These are phyloP conservation scores for Xylaria bambusicola DNA, from an alignment of 495 filamentous ascomycete genomes.

Conservation along the genomic window DNA sequence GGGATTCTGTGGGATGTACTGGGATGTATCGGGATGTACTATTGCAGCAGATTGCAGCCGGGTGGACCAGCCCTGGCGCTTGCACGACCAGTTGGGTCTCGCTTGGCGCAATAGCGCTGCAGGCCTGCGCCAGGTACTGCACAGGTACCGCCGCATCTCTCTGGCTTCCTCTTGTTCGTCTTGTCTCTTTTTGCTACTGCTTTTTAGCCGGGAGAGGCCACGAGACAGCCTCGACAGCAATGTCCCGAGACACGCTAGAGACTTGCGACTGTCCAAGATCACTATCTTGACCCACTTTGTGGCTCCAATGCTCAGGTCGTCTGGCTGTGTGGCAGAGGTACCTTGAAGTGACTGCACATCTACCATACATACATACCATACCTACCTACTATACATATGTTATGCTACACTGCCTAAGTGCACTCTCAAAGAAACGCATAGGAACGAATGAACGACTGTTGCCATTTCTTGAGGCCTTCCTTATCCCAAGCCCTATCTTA, in stretches of 20 bases:
- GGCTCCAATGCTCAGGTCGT: conserved; percentile 2
- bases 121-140: not conserved
- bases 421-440: too few species aligned
- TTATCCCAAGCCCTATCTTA: conserved; percentile 7
- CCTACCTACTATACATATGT: too few species aligned
- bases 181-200: too few species aligned
- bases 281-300: conserved; percentile 5
- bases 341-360: not conserved
- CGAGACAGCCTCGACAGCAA: too few species aligned
- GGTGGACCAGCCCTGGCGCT: conserved; percentile 7
- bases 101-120: conserved; percentile 8
- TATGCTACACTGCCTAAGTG: too few species aligned
- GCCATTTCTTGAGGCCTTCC: not conserved
- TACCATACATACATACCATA: too few species aligned
- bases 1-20: too few species aligned
- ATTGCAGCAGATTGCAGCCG: not conserved
- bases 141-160: too few species aligned
- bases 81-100: conserved; percentile 7
- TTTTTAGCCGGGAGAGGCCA: not conserved
- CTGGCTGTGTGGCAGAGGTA: not conserved
- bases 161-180: too few species aligned
- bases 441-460: not conserved
- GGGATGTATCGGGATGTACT: too few species aligned
- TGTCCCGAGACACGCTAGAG: not conserved
- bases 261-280: not conserved